Base-by-base conservation (phyloP, 2,329 filamentous ascomycete genomes). In the Alternaria tenuissima region DNA sequence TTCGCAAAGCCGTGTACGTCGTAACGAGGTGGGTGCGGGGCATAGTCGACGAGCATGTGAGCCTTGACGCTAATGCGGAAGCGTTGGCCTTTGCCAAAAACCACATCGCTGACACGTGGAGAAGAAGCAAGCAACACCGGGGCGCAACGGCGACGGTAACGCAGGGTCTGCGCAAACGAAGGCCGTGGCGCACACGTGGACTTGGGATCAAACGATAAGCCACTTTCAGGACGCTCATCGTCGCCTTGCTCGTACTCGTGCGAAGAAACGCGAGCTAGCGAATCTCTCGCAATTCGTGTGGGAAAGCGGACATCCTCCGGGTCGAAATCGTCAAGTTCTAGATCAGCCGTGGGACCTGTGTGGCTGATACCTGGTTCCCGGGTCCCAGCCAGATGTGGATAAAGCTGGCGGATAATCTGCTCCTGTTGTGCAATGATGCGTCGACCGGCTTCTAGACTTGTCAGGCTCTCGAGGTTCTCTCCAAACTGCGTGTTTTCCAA, bases 141-240 rank as follows among this genome's bases (percentile, higher is more conserved):
- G 52, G 81, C 78, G 64, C 82, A 84, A 30, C 82, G 79, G 7
- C 79, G 77, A 53, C 81, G 79, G 72, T 84, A 84, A 54, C 82
- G 80, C 39, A 80, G 74, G 14, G 72, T 64, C 53, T 82, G 81
- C 5, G 75, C 69, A 9, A 71, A 58, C 1, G 76, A 64, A 58
- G 73, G 68, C 71, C 75, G 48, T 57, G 72, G 22, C 65, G 75
- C 39, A 59, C 71, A 78, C 20, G 69, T 66, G 4, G 68, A 62
- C 34, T 80, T 78, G 43, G 76, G 76, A 36, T 79, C 76, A 5
- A 65, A 65, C 24, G 67, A 67, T 1, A 60, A 55, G 5, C 42
- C 64, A 12, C 71, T 67, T 4, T 63, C 59, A 7, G 65, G 65
- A 6, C 64, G 65, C 14, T 66, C 62, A 6, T 74, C 68, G 4